Conservation (phyloP, 169 alveolate species). For the Plasmodium knowlesi region DNA sequence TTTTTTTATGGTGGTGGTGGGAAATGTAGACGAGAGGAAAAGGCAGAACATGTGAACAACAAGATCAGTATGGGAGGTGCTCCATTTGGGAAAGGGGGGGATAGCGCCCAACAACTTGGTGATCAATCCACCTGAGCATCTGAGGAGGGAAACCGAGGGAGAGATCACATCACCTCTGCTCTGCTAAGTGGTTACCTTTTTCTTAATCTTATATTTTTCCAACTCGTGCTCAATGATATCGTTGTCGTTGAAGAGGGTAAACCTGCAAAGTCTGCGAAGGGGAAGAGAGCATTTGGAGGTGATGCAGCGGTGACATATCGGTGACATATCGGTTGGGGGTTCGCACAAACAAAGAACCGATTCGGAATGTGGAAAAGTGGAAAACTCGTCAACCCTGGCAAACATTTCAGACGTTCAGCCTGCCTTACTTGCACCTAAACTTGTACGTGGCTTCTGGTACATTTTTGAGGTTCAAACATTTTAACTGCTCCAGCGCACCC, state of each 20-base stretch:
- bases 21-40: not conserved
- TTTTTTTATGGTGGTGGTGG: not conserved
- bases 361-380: not conserved
- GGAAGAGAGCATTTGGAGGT: not conserved
- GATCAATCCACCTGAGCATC: not conserved
- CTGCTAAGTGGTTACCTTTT: not conserved
- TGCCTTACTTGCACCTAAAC: slow-evolving; percentile 56
- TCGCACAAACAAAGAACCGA: not conserved
- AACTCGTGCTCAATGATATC: slow-evolving; percentile 30
- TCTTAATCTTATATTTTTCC: slow-evolving; percentile 21
- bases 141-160: not conserved
- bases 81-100: not conserved
- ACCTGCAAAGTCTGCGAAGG: slow-evolving; percentile 27
- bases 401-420: not conserved
- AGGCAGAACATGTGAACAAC: not conserved
- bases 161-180: not conserved
- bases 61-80: not conserved
- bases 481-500: slow-evolving; percentile 7
- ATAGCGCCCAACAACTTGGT: not conserved
- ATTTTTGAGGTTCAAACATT: slow-evolving; percentile 18
- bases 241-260: slow-evolving; percentile 17
- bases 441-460: slow-evolving; percentile 9
- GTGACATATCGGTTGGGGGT: no score
- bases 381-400: not conserved
- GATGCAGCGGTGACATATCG: not conserved